These are phyloP conservation scores for Ascochyta koolunga DNA, from an alignment of 2,329 filamentous ascomycete genomes.

Conservation along the genomic window DNA sequence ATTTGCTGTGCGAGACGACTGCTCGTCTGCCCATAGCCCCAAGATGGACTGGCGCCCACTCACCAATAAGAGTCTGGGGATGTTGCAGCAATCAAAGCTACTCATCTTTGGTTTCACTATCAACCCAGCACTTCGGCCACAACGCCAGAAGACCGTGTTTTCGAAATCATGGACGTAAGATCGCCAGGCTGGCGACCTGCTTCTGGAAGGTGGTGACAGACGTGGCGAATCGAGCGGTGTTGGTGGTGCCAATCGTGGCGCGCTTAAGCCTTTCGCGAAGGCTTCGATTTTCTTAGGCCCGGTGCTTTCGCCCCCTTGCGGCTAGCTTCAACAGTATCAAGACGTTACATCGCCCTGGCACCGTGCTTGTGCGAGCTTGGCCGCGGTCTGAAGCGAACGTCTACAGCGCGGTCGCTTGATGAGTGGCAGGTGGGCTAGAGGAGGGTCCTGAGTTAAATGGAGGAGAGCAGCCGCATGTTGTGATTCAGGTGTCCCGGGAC, in stretches of 20 bases:
- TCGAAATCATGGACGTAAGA: conserved; percentile 29
- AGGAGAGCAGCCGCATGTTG: conserved; percentile 20
- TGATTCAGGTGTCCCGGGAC: conserved; percentile 20
- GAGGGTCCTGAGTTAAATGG: conserved; percentile 31
- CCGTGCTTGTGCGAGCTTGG: conserved; percentile 35
- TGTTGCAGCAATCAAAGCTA: conserved; percentile 10
- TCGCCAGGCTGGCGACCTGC: conserved; percentile 17
- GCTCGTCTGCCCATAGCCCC: conserved; percentile 6
- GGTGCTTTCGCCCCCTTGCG: conserved; percentile 15
- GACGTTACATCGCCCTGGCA: conserved; percentile 40
- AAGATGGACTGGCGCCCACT: conserved; percentile 4
- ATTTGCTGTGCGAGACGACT: not conserved
- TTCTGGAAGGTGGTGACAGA: conserved; percentile 35
- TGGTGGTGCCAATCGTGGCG: conserved; percentile 19
- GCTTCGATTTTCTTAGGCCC: conserved; percentile 31
- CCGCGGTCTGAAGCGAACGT: conserved; percentile 21
- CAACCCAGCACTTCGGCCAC: conserved; percentile 22
- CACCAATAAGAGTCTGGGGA: conserved; percentile 9
- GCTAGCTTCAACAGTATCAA: conserved; percentile 28
- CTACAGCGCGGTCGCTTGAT: conserved; percentile 17
- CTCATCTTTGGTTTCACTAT: conserved; percentile 12
- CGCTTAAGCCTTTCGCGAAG: conserved; percentile 36
- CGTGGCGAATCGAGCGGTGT: conserved; percentile 7
- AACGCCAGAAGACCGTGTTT: conserved; percentile 5
- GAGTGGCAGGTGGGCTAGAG: conserved; percentile 10